Conservation (phyloP, 345 rosid species). For the Hibiscus syriacus region DNA sequence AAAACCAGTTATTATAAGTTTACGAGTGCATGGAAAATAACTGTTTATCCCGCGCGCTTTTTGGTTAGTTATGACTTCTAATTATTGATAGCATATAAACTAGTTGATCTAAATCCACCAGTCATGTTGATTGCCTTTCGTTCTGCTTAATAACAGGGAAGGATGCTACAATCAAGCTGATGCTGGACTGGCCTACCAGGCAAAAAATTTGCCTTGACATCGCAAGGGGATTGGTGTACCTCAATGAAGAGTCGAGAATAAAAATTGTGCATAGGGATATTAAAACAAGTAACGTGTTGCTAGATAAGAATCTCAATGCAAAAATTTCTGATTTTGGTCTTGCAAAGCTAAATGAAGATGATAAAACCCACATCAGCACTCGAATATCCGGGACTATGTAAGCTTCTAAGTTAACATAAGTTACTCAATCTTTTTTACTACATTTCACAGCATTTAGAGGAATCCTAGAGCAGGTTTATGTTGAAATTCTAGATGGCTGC, state of each 20-base stretch:
- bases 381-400: conserved; percentile 86
- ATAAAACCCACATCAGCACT: conserved; percentile 77
- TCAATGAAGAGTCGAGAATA: conserved; percentile 76
- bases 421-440: neutral
- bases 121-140: neutral
- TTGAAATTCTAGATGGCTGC: no score
- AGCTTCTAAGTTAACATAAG: conserved; percentile 14
- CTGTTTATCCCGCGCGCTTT: conserved; percentile 55
- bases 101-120: neutral
- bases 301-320: conserved; percentile 70
- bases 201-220: conserved; percentile 62
- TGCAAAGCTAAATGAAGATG: conserved; percentile 82
- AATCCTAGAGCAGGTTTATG: no score
- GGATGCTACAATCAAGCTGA: conserved; percentile 34
- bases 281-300: conserved; percentile 83
- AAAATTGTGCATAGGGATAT: conserved; percentile 93
- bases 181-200: conserved; percentile 68
- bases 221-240: conserved; percentile 70
- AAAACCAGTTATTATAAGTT: conserved; percentile 53
- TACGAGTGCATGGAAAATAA: conserved; percentile 77
- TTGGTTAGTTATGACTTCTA: conserved; percentile 32
- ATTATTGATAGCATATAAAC: neutral
- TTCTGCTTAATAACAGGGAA: conserved; percentile 32
- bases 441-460: no score
- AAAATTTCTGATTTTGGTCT: conserved; percentile 92